Base-by-base conservation (phyloP, 805 yeast species). In the Teunomyces panamensis region DNA sequence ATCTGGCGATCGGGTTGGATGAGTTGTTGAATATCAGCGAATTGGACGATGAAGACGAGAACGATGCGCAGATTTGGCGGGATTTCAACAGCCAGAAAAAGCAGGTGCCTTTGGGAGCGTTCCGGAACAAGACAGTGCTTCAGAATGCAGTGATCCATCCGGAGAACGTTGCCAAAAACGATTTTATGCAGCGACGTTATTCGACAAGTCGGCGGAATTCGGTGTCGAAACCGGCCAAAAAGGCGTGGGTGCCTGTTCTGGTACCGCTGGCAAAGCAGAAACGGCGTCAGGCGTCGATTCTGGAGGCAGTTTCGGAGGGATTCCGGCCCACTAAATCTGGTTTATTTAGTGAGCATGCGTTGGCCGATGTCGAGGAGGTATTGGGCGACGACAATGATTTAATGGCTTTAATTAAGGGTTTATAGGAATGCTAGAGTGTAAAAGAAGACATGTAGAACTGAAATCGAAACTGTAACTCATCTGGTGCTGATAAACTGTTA, bases 11-110 rank as follows among this genome's bases (percentile, higher is more conserved):
- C 44, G 77, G 65, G 56, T 66, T 92, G 45, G 96, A 90, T 63
- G 97, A 92, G 59, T 75, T 90, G 49, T 74, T 92, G 58, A 89
- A 92, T 63, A 85, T 92, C 69, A 85, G 92, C 62, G 97, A 88
- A 62, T 72, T 90, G 52, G 96, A 88, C 57, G 88, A 87, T 52
- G 75, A 71, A 44, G 86, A 79, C 47, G 85, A 81, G 27, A 79
- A 79, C 49, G 85, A 81, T 45, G 77, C 69, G 3, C 68, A 65
- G 47, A 73, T 73, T 34, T 73, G 78, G 78, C 52, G 74, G 34
- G 77, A 73, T 48, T 73, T 73, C 64, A 73, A 70, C 56, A 67
- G 62, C 56, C 69, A 65, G 52, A 75, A 60, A 69, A 73, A 59
- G 60, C 60, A 79, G 77, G 61, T 89, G 7, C 97, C 97, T 3